Evolutionary conservation across 768 basidiomycete species (phyloP).

Genomic region (Symmetrospora coprosmae): DNA sequence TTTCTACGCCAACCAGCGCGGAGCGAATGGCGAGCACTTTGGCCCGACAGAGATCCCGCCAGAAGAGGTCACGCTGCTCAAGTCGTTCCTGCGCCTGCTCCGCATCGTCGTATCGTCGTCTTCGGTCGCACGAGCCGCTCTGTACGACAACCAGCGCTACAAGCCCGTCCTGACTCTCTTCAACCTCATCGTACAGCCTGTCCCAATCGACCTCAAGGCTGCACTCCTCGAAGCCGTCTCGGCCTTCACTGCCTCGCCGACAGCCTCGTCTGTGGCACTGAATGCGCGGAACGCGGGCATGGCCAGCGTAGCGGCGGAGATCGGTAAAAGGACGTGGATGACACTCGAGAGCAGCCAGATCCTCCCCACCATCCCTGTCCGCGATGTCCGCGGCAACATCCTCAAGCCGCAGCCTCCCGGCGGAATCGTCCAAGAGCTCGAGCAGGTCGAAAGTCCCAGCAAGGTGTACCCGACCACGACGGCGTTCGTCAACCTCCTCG

Average conservation of each 20-base stretch:
- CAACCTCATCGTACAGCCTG: constrained; percentile 57
- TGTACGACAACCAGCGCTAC: constrained; percentile 62
- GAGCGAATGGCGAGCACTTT: constrained; percentile 35
- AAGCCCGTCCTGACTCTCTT: constrained; percentile 68
- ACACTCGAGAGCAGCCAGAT: constrained; percentile 72
- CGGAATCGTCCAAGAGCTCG: constrained; percentile 76
- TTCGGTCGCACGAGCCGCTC: constrained; percentile 59
- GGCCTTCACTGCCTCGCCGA: constrained; percentile 67
- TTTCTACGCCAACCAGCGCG: constrained; percentile 55
- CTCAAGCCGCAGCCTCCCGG: constrained; percentile 32
- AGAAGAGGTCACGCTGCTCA: constrained; percentile 63
- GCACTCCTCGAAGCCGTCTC: constrained; percentile 65
- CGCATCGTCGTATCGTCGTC: constrained; percentile 62
- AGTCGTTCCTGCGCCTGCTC: constrained; percentile 65
- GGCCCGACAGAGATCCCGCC: constrained; percentile 38
- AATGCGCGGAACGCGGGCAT: constrained; percentile 44
- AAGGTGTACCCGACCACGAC: constrained; percentile 75
- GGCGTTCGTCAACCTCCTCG: constrained; percentile 68
- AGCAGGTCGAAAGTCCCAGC: constrained; percentile 66
- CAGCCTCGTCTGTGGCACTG: too few species aligned
- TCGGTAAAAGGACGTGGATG: constrained; percentile 68
- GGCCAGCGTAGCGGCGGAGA: constrained; percentile 48
- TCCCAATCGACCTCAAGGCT: constrained; percentile 85
- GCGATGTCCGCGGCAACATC: constrained; percentile 20
- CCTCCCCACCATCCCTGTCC: constrained; percentile 39